Base-by-base conservation (phyloP, 768 basidiomycete genomes). In the Neoboletus magnificus region DNA sequence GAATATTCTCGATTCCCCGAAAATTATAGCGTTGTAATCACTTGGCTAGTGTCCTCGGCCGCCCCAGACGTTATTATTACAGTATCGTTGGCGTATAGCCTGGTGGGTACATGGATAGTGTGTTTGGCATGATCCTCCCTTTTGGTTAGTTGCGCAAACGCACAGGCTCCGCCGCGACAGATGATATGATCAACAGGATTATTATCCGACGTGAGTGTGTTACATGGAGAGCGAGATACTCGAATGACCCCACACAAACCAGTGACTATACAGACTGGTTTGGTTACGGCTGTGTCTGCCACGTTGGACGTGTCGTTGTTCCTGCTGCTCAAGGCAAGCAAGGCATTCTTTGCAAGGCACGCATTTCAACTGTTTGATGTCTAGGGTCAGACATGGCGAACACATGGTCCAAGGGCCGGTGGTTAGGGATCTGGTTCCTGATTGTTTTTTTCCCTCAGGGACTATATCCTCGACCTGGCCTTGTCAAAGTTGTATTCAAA, bases 51-150 rank as follows among this genome's bases (percentile, higher is more conserved):
- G 1, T 69, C 73, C 30, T 76, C 76, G 5, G 71, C 71, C 13
- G 60, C 72, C 12, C 74, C 73, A 8, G 79, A 81, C 54, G 59
- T 78, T 25, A 39, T 72, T 5, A 81, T 82, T 37, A 79, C 79
- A 1, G 52, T 62, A 18, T 71, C 74, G 3, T 65, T 82, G 13
- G 77, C 79, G 7, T 72, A 68, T 69, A 73, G 74, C 58, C 62
- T 82, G 63, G 79, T 80, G 48, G 52, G 55, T 58, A 16, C 22
- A 42, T 33, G 5, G 0, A 35, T 22, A 6, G 13, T 10, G 9
- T 43, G 10, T 4, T 49, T 42, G 1, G 16, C n/a, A 9, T 36
- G 6, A 0, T n/a, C 20, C 7, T 35, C 32, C 18, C n/a, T 2
- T 40, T 11, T 16, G 2, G 23, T 45, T 44, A 80, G 79, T 58